Evolutionary conservation across 257 asterid genomes (phyloP).

Genomic region (Apocynum venetum): DNA sequence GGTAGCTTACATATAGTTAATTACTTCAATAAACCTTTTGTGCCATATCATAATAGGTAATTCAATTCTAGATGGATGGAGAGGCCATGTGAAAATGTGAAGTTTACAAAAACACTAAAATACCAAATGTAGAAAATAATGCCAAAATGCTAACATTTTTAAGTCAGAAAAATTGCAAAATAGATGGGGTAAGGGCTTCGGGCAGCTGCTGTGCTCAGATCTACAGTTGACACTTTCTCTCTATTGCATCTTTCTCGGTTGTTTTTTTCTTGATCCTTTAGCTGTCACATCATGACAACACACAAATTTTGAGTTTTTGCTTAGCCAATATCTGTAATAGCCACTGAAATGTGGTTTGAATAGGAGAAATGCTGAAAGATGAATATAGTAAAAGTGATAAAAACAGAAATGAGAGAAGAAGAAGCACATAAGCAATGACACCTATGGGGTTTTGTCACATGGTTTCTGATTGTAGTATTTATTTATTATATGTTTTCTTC

Average conservation of each 20-base stretch:
- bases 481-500: no score
- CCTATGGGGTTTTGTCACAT: no score
- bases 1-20: neutral
- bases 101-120: neutral
- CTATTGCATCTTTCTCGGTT: neutral
- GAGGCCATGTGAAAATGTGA: neutral
- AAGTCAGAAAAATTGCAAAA: no score
- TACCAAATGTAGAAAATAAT: neutral
- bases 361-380: neutral
- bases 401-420: no score
- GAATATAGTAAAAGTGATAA: no score
- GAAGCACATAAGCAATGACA: no score
- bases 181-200: neutral
- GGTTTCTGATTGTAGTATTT: no score
- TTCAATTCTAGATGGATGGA: neutral
- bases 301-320: neutral
- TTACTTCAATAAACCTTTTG: neutral
- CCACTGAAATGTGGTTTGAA: neutral
- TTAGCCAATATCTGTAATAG: neutral
- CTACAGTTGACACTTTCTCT: neutral
- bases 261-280: neutral
- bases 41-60: neutral
- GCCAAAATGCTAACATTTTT: neutral
- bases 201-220: neutral
- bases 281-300: neutral